These are phyloP conservation scores for Reticulascus tulasneorum DNA, from an alignment of 2,329 filamentous ascomycete species.

Conservation along the genomic window DNA sequence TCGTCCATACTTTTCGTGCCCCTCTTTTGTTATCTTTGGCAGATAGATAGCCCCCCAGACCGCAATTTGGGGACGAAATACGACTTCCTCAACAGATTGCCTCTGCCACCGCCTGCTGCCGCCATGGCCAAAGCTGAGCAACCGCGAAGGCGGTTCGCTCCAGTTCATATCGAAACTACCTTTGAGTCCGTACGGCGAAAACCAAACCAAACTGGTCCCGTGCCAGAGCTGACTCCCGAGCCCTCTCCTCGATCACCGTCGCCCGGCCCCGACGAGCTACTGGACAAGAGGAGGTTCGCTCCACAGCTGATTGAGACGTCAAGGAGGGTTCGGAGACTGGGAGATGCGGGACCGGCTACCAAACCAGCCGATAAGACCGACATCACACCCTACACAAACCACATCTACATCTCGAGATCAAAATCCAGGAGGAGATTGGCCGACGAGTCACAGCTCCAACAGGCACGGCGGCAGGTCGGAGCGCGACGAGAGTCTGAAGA, in stretches of 20 bases:
- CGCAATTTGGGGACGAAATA: no score
- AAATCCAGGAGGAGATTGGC: constrained; percentile 34
- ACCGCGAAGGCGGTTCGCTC: constrained; percentile 57
- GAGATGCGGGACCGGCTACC: constrained; percentile 60
- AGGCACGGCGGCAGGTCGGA: constrained; percentile 28
- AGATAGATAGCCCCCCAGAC: no score
- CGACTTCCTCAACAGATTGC: no score
- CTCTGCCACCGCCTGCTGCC: constrained; percentile 5
- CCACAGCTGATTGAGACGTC: constrained; percentile 81
- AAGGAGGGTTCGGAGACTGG: constrained; percentile 63
- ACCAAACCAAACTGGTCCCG: constrained; percentile 38
- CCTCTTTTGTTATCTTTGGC: no score
- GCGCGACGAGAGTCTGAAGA: constrained; percentile 69
- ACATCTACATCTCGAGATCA: constrained; percentile 49
- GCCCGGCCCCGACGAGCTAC: constrained; percentile 23
- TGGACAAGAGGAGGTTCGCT: constrained; percentile 53
- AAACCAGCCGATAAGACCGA: constrained; percentile 68
- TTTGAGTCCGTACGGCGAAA: constrained; percentile 53
- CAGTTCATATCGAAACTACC: constrained; percentile 69
- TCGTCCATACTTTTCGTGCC: no score
- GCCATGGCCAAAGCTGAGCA: constrained; percentile 36
- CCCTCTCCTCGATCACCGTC: constrained; percentile 48
- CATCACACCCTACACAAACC: constrained; percentile 60
- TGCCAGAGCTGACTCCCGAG: constrained; percentile 54
- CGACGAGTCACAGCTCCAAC: constrained; percentile 16